Base-by-base conservation (phyloP, 2,329 filamentous ascomycete species). In the Neonectria neomacrospora region DNA sequence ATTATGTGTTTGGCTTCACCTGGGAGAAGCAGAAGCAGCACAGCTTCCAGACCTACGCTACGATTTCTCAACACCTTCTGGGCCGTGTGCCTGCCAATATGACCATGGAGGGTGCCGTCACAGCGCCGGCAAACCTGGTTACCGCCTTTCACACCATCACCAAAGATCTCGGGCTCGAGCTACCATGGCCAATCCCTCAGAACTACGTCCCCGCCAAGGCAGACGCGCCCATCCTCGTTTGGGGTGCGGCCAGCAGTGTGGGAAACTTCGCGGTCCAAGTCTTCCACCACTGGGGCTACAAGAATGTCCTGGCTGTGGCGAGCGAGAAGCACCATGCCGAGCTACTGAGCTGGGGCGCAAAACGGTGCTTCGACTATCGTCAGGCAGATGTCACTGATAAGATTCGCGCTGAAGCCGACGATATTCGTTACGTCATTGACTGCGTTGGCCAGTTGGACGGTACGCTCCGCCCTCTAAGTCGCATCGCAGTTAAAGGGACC, bases 121-220 rank as follows among this genome's bases (percentile, higher is more conserved):
- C 47, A 4, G 28, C 18, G n/a, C n/a, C 47, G 7, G 9, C 47
- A 6, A 50, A 50, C 26, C 3, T 50, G 22, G 47, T 50, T 7
- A 50, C 47, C 3, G 47, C 47, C 8, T 50, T 50, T 50, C 47
- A 50, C n/a, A 50, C 47, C n/a, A 50, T 30, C 20, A 76, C 73
- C 2, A 58, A 52, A 1, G 85, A 89, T 61, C 76, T 89, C 11
- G 78, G 74, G 0, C 74, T 90, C 22, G 79, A 80, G 41, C 78
- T 86, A 0, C 85, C 86, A 0, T 89, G 86, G 85, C 86, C 86
- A 0, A 81, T 82, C 52, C 82, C 83, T 0, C 71, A 74, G 9
- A 73, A 65, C 14, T 85, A 76, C 73, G 76, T 41, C 75, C 76
- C 7, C 73, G 85, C 26, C 69, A 85, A 37, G 69, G 85, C 56